Conservation (phyloP, 1,284 basidiomycete genomes). For the Retiboletus fuscus region DNA sequence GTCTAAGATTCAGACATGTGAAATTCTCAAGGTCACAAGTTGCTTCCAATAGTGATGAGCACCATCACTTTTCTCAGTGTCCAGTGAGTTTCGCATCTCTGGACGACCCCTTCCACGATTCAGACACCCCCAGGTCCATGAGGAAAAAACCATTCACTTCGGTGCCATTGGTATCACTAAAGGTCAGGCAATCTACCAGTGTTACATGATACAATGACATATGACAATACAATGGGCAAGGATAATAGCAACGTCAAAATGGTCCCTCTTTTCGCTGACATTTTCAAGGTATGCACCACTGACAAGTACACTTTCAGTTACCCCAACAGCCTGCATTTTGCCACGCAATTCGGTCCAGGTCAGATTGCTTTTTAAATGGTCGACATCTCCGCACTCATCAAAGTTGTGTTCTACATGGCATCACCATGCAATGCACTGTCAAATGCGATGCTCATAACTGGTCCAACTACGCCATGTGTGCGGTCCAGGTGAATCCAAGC, state of each 20-base stretch:
- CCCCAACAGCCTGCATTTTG: constrained; percentile 93
- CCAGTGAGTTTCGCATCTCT: no score
- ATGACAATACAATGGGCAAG: constrained; percentile 98
- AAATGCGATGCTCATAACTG: constrained; percentile 93
- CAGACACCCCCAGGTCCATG: no score
- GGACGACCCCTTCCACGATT: no score
- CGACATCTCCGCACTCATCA: constrained; percentile 95
- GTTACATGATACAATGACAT: constrained; percentile 99
- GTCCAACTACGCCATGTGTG: constrained; percentile 98
- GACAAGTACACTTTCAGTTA: constrained; percentile 98
- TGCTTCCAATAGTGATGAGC: no score
- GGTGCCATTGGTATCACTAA: constrained; percentile 99
- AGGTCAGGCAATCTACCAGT: constrained; percentile 95
- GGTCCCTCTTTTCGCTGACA: constrained; percentile 93
- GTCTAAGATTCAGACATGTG: no score
- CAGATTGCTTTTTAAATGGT: constrained; percentile 99
- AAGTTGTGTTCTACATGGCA: constrained; percentile 99
- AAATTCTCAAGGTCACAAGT: no score
- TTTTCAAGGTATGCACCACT: constrained; percentile 91
- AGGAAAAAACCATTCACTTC: constrained; percentile 98
- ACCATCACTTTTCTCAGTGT: no score
- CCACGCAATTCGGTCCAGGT: constrained; percentile 98
- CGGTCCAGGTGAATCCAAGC: constrained; percentile 96
- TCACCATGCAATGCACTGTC: constrained; percentile 99
- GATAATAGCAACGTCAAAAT: constrained; percentile 95